Evolutionary conservation across 495 filamentous ascomycete species (phyloP).

Genomic region (Hypoxylon fuscum): DNA sequence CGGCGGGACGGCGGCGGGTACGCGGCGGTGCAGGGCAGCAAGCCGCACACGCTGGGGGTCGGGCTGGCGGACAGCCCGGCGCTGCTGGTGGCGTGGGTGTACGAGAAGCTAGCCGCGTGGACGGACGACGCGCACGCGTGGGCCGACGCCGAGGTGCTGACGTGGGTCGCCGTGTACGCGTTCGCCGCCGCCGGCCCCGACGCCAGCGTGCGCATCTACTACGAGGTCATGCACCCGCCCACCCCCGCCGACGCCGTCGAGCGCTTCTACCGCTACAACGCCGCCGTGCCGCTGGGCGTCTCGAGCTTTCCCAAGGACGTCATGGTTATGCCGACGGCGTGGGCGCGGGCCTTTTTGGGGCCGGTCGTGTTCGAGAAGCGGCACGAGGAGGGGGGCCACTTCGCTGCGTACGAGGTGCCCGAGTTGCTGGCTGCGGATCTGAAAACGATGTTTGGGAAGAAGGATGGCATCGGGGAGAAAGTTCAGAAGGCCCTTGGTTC

Average conservation of each 20-base stretch:
- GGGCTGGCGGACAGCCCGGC: conserved; percentile 66
- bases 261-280: not conserved
- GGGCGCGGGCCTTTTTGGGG: conserved; percentile 58
- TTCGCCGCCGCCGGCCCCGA: conserved; percentile 64
- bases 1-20: conserved; percentile 60
- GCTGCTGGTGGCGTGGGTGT: conserved; percentile 68
- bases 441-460: conserved; percentile 60
- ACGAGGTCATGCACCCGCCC: not conserved
- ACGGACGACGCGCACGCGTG: conserved; percentile 70
- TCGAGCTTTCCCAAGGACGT: conserved; percentile 64
- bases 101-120: conserved; percentile 73
- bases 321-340: conserved; percentile 57
- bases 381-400: conserved; percentile 68
- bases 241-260: not conserved
- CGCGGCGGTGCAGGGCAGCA: conserved; percentile 60
- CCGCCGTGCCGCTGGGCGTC: conserved; percentile 48
- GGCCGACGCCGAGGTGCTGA: conserved; percentile 71
- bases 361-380: conserved; percentile 63
- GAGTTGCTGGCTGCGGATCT: conserved; percentile 64
- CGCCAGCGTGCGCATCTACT: conserved; percentile 59
- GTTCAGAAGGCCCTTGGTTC: not conserved
- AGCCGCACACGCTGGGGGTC: conserved; percentile 67
- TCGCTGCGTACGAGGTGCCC: conserved; percentile 68
- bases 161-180: conserved; percentile 67
- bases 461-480: conserved; percentile 35